Base-by-base conservation (phyloP, 768 basidiomycete species). In the Cyathus striatus region DNA sequence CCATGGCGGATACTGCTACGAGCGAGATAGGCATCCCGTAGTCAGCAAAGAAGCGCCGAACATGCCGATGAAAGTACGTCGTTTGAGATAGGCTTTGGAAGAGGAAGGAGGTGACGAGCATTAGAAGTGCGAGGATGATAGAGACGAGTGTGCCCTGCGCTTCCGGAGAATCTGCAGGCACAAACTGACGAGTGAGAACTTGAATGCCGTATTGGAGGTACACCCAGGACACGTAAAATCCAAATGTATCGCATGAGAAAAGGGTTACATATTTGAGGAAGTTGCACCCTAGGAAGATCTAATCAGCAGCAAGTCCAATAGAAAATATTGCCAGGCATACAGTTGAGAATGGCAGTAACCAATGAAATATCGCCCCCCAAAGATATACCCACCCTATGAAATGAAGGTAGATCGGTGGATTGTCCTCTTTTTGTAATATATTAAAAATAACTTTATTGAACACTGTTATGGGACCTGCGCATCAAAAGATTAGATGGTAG, bases 351-450 rank as follows among this genome's bases (percentile, higher is more conserved):
- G 4, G 91, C 88, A 3, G 88, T 86, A 35, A 88, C 85, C 86
- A 91, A 53, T 93, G 86, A 30, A 87, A 61, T 30, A 92, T 86
- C 0, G 90, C 91, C 24, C 78, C 88, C 90, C 90, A 93, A 0
- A 92, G 65, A 58, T 95, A 94, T 0, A 90, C 86, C 92, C 92
- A 94, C 21, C 90, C 90, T 6, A 94, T 75, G 54, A 93, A 93
- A 25, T 86, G 85, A 10, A 92, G 75, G 57, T 93, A 95, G 40
- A 75, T 60, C 1, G 90, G 90, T 4, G 83, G 66, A 46, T 83
- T 69, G 7, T 69, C 51, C 40, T 75, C 71, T 16, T 65, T 66
- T 52, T 73, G 57, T 42, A 90, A 67, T 45, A 93, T 89, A 51
- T 83, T 74, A 59, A 77, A 92, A 34, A 94, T 90, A 2, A 86